Evolutionary conservation across 192 early-diverging fungal genomes (phyloP), one percentile per base, ranked within the genome.

Genomic region (Obelidium mucronatum): DNA sequence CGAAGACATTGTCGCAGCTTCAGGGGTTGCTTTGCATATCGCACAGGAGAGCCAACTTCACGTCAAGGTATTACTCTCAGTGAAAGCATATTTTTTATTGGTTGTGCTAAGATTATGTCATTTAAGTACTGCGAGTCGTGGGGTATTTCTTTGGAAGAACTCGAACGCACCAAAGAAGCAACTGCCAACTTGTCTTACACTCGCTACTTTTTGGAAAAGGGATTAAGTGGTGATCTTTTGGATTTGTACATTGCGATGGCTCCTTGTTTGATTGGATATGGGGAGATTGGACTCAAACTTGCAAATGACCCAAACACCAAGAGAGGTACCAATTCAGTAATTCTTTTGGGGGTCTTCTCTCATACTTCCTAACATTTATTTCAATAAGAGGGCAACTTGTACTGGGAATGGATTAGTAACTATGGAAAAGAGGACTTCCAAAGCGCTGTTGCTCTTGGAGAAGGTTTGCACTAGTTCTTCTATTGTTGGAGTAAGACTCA

Each of bases 191-290:
- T 94, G 2, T 92, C 94, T 1, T 96, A 96, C 80, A 94, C 94
- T 0, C 91, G 94, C 30, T 96, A 88, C 74, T 90, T 94, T 19
- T 66, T 94, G 40, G 94, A 96, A 39, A 89, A 89, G 35, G 92
- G 92, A 72, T 26, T 65, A 36, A 28, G 73, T 67, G 93, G 94
- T 13, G 92, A 92, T 75, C 74, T 88, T 42, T 69, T 96, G 1
- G 94, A 96, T 67, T 82, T 96, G 56, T 86, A 89, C 39, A 86
- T 89, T 17, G 94, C 94, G n/a, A 87, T 96, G 73, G 92, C 92
- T 2, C 92, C 94, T 4, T 96, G 94, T 70, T 75, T 94, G 33
- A 76, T 96, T 26, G 94, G 94, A 22, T 96, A 96, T 74, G 93
- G 93, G 40, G 90, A 92, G 58, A 93, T 94, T 56, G 93, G 92